Percentiles rank a stretch among this genome's conserved stretches.
Evolutionary conservation across 805 yeast genomes (phyloP).

Genomic region (Candida palmyrensis): DNA sequence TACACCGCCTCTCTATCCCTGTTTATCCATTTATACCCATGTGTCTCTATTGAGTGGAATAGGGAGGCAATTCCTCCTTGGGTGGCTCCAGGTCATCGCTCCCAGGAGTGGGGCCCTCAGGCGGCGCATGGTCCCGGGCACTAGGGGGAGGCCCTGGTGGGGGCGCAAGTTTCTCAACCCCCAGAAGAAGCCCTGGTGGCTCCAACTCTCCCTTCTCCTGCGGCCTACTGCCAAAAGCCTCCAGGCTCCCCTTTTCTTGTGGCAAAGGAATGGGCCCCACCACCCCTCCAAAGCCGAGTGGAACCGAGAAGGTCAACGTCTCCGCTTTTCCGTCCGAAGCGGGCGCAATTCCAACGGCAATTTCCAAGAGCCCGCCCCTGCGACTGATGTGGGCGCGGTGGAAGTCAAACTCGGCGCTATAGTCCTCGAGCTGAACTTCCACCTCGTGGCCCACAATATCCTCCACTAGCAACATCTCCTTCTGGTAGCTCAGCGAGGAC

Average conservation of each 20-base stretch:
- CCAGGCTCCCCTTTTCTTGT: too few relatives aligned
- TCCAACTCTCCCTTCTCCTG: too few relatives aligned
- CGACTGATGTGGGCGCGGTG: slow-evolving; percentile 4
- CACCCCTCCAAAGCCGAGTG: slow-evolving; percentile 3
- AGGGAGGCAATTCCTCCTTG: too few relatives aligned
- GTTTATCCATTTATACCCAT: too few relatives aligned
- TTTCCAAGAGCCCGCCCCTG: slow-evolving; percentile 1
- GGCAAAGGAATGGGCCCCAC: too few relatives aligned
- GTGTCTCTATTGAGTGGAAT: too few relatives aligned
- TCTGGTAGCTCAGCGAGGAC: neutral
- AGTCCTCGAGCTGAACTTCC: slow-evolving; percentile 2
- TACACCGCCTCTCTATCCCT: too few relatives aligned
- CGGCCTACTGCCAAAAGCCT: too few relatives aligned
- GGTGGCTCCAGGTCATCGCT: neutral
- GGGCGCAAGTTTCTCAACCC: neutral
- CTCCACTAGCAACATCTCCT: slow-evolving; percentile 1
- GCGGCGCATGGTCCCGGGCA: neutral
- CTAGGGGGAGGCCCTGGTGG: neutral
- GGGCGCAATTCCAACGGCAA: neutral
- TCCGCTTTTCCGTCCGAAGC: slow-evolving; percentile 1
- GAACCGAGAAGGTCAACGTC: neutral
- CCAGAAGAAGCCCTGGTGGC: slow-evolving; percentile 1
- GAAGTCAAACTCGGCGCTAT: slow-evolving; percentile 2
- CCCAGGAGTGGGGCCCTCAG: slow-evolving; percentile 5
- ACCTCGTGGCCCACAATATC: slow-evolving; percentile 2